phyloP scores from a whole-genome alignment of 225 moss, liverwort and hornwort species.

The Sphagnum tenellum region DNA sequence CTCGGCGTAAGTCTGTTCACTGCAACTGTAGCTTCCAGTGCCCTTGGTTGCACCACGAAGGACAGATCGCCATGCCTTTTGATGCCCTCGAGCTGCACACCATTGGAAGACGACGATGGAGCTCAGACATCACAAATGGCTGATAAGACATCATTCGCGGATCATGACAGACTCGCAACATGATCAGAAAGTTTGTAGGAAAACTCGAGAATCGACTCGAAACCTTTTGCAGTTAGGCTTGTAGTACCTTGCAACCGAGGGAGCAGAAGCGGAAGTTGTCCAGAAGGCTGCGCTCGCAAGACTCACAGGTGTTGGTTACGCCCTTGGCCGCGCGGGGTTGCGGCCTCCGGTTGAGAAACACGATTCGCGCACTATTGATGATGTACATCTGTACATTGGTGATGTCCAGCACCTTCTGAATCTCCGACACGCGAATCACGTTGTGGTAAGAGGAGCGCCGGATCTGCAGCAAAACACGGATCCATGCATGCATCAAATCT shows the following conservation, averaged over 20 bases:
- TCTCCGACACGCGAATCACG: slow-evolving; percentile 88
- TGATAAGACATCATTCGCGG: background rate
- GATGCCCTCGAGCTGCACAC: slow-evolving; percentile 68
- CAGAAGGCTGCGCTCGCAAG: slow-evolving; percentile 90
- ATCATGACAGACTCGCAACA: too few relatives aligned
- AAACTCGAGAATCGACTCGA: too few relatives aligned
- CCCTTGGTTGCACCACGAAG: slow-evolving; percentile 65
- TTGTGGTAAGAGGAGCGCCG: slow-evolving; percentile 96
- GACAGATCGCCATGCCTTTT: slow-evolving; percentile 73
- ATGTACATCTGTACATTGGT: slow-evolving; percentile 95
- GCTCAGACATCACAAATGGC: too few relatives aligned
- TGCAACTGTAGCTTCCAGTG: slow-evolving; percentile 16
- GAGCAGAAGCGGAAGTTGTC: slow-evolving; percentile 96
- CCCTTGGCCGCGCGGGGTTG: slow-evolving; percentile 98
- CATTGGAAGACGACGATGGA: slow-evolving; percentile 1
- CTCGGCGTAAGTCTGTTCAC: slow-evolving; percentile 6
- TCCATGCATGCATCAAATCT: too few relatives aligned
- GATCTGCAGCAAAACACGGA: slow-evolving; percentile 36
- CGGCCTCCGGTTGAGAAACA: slow-evolving; percentile 88
- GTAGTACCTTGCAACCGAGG: slow-evolving; percentile 84
- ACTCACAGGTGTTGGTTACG: slow-evolving; percentile 92
- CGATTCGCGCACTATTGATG: slow-evolving; percentile 95
- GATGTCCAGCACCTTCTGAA: slow-evolving; percentile 92
- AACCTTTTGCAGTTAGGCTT: too few relatives aligned
- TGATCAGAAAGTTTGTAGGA: too few relatives aligned